A percentile compares a stretch with the other conserved stretches of the same genome.
These are phyloP conservation scores for Wickerhamiella australiensis DNA, from an alignment of 805 yeast species.

Conservation along the genomic window DNA sequence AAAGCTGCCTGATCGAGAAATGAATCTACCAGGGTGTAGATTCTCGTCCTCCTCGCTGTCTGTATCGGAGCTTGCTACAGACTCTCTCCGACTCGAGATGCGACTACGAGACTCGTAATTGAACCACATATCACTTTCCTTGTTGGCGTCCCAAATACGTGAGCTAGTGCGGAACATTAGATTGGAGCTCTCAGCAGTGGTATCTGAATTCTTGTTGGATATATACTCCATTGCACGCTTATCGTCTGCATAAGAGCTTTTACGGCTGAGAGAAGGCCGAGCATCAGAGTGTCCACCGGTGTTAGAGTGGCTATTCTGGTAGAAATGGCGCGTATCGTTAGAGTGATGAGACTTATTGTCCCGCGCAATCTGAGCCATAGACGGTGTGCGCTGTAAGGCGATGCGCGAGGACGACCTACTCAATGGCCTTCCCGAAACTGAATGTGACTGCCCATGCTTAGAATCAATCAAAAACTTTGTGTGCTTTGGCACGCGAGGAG, in stretches of 20 bases:
- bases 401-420: not conserved
- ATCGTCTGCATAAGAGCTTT: slow-evolving; percentile 12
- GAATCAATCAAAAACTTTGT: not conserved
- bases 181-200: slow-evolving; percentile 16
- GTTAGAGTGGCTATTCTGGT: slow-evolving; percentile 1
- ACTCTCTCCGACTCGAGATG: slow-evolving; percentile 15
- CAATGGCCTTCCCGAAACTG: slow-evolving; percentile 1
- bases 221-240: slow-evolving; percentile 14
- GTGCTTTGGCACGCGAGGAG: not conserved
- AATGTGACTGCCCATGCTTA: slow-evolving; percentile 5
- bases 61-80: slow-evolving; percentile 8
- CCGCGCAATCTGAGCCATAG: slow-evolving; percentile 22
- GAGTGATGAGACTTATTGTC: slow-evolving; percentile 13
- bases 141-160: slow-evolving; percentile 21
- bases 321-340: slow-evolving; percentile 19
- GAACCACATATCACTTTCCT: slow-evolving; percentile 16
- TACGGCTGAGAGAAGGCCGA: slow-evolving; percentile 7
- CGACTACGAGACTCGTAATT: slow-evolving; percentile 15
- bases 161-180: slow-evolving; percentile 23
- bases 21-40: slow-evolving; percentile 6
- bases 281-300: not conserved
- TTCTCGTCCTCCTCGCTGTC: slow-evolving; percentile 12
- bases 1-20: not conserved
- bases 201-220: not conserved
- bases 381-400: slow-evolving; percentile 15